Base-by-base conservation (phyloP, 352 stramenopile species). In the Phytopythium kandeliae region DNA sequence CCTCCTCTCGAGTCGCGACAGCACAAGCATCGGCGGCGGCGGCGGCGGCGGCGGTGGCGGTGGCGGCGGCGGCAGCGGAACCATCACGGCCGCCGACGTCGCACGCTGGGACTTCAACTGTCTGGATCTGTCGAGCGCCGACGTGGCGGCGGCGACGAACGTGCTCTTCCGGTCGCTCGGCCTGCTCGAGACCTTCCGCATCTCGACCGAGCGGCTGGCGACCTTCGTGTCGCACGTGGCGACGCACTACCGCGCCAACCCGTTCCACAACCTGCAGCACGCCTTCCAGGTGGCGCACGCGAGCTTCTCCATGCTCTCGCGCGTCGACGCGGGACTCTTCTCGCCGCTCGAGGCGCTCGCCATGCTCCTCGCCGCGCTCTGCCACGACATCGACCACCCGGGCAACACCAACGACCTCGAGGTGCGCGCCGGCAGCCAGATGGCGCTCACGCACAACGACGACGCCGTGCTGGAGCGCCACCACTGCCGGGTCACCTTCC, bases 401-500 rank as follows among this genome's bases (percentile, higher is more conserved):
- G 87, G 86, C 13, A 89, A 92, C 55, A 84, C 92, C 66, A 97
- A 97, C 55, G 74, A 87, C 58, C 97, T 96, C 44, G 78, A 97
- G 58, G 71, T 96, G 24, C 79, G 90, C 51, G 86, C 78, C 8
- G 74, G 64, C 51, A 92, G 84, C 12, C 35, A 62, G 6, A 65
- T 96, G 13, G 87, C 88, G 8, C 62, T 96, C 15, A 87, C 78
- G 47, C 96, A 97, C 75, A 96, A 96, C 52, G 85, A 97, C 60
- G 76, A 86, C 13, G 92, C 82, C 3, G 88, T 97, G 22, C 69
- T 96, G 1, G 87, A 96, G 61, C 95, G 93, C 25, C 81, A 96
- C 54, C 85, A 96, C 49, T 71, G 78, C 31, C 79, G 79, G n/a
- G 85, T 67, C 13, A 92, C 82, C 0, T 95, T 92, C 56, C 74